phyloP scores from a whole-genome alignment of 1,139 yeast genomes.

The Pichia sp. region DNA sequence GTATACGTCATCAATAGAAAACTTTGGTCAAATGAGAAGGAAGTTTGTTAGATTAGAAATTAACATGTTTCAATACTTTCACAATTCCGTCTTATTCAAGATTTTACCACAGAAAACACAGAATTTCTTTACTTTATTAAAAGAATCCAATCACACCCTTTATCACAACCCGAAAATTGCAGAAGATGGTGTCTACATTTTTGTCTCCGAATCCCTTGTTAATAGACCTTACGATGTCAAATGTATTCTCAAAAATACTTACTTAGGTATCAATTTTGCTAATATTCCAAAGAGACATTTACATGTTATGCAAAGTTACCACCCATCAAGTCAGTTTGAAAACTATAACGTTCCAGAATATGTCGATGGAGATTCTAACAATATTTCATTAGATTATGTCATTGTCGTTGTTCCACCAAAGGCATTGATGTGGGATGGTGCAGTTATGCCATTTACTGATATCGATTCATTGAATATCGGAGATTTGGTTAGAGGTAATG shows the following conservation, averaged over 20 bases:
- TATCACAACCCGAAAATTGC: conserved; percentile 60
- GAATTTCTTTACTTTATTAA: conserved; percentile 55
- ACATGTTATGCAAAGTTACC: conserved; percentile 21
- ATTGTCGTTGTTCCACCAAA: conserved; percentile 77
- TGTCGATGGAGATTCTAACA: conserved; percentile 39
- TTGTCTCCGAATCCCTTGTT: conserved; percentile 61
- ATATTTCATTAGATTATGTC: conserved; percentile 48
- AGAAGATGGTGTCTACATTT: conserved; percentile 70
- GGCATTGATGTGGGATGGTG: conserved; percentile 92
- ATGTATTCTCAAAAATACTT: conserved; percentile 31
- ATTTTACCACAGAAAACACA: conserved; percentile 56
- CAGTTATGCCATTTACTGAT: conserved; percentile 54
- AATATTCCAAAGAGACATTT: conserved; percentile 32
- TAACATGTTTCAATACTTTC: conserved; percentile 67
- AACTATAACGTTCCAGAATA: conserved; percentile 22
- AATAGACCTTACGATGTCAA: conserved; percentile 39
- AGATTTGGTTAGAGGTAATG: conserved; percentile 62
- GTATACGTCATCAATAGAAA: conserved; percentile 81
- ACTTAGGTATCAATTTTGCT: conserved; percentile 32
- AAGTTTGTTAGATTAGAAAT: conserved; percentile 72
- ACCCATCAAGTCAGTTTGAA: conserved; percentile 15
- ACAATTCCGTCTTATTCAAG: conserved; percentile 71
- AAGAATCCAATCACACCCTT: conserved; percentile 70
- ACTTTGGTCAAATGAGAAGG: conserved; percentile 81
- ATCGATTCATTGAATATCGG: conserved; percentile 32